These are phyloP conservation scores for Gonapodya prolifera DNA, from an alignment of 192 early-diverging fungal genomes.

Conservation along the genomic window DNA sequence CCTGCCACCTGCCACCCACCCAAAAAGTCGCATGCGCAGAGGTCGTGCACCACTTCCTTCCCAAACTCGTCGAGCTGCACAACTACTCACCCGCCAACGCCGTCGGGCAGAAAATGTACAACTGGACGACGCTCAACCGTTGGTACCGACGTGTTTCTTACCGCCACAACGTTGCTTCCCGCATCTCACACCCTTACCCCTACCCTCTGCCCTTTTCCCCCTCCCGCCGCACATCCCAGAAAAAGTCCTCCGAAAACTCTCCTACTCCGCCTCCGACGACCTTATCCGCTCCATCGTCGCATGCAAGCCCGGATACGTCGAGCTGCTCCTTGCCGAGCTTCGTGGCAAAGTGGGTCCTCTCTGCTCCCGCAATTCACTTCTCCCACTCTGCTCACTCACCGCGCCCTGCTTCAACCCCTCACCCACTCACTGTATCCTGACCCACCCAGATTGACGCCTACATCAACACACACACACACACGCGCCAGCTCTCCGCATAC, in stretches of 20 bases:
- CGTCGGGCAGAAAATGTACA: slow-evolving; percentile 36
- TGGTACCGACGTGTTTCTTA: slow-evolving; percentile 4
- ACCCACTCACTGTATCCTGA: too few species aligned
- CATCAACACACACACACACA: background rate
- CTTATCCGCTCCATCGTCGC: slow-evolving; percentile 27
- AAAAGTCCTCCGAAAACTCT: slow-evolving; percentile 33
- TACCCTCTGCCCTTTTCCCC: too few species aligned
- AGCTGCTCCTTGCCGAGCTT: slow-evolving; percentile 28
- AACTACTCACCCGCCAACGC: slow-evolving; percentile 38
- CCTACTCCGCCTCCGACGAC: slow-evolving; percentile 22
- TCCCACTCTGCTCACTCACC: too few species aligned
- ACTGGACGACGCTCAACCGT: slow-evolving; percentile 43
- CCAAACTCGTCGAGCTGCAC: slow-evolving; percentile 38
- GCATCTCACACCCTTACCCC: too few species aligned
- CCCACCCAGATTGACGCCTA: background rate
- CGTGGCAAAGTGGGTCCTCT: slow-evolving; percentile 20
- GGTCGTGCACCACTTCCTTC: slow-evolving; percentile 30
- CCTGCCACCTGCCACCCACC: slow-evolving; percentile 1
- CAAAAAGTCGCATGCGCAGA: slow-evolving; percentile 35
- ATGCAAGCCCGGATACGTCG: slow-evolving; percentile 29
- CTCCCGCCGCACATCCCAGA: too few species aligned
- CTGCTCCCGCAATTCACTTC: too few species aligned
- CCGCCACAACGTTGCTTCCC: background rate
- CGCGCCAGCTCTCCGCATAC: background rate
- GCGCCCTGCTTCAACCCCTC: too few species aligned